phyloP scores from a whole-genome alignment of 2,329 filamentous ascomycete species.

The Zelopaecilomyces penicillatus region DNA sequence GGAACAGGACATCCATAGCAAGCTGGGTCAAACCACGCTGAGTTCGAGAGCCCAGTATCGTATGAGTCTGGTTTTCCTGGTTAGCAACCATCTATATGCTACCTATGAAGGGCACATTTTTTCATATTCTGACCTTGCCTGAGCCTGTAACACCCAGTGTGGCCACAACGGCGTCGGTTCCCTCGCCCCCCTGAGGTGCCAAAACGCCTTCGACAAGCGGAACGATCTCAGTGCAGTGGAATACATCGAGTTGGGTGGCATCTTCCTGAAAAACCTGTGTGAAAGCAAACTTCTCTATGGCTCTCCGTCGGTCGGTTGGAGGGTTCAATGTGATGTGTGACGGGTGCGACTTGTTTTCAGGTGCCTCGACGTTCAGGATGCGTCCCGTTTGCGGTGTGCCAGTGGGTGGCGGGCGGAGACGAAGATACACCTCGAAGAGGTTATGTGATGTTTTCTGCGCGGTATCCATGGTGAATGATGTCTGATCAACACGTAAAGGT shows the following conservation, averaged over 20 bases:
- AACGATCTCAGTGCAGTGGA: slow-evolving; percentile 68
- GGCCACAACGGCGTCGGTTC: slow-evolving; percentile 81
- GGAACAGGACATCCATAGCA: slow-evolving; percentile 80
- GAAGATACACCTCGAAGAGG: slow-evolving; percentile 87
- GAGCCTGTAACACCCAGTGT: slow-evolving; percentile 92
- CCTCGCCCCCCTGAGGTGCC: slow-evolving; percentile 61
- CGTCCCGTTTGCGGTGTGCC: slow-evolving; percentile 44
- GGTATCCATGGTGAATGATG: slow-evolving; percentile 5
- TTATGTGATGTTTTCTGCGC: slow-evolving; percentile 33
- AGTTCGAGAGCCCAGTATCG: slow-evolving; percentile 78
- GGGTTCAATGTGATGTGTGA: slow-evolving; percentile 73
- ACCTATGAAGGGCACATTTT: not conserved
- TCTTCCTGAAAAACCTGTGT: slow-evolving; percentile 88
- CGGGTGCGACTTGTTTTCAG: slow-evolving; percentile 35
- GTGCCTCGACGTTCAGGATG: slow-evolving; percentile 69
- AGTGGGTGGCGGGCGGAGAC: slow-evolving; percentile 61
- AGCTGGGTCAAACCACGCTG: slow-evolving; percentile 90
- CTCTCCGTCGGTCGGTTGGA: slow-evolving; percentile 75
- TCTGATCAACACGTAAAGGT: not conserved
- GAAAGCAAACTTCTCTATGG: slow-evolving; percentile 89
- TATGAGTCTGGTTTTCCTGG: slow-evolving; percentile 63
- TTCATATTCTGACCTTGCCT: slow-evolving; percentile 62
- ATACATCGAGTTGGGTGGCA: slow-evolving; percentile 76
- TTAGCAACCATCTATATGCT: not conserved
- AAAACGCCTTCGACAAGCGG: slow-evolving; percentile 75